Conservation (phyloP, 73 alveolate genomes). For the Uronychia setigera region DNA sequence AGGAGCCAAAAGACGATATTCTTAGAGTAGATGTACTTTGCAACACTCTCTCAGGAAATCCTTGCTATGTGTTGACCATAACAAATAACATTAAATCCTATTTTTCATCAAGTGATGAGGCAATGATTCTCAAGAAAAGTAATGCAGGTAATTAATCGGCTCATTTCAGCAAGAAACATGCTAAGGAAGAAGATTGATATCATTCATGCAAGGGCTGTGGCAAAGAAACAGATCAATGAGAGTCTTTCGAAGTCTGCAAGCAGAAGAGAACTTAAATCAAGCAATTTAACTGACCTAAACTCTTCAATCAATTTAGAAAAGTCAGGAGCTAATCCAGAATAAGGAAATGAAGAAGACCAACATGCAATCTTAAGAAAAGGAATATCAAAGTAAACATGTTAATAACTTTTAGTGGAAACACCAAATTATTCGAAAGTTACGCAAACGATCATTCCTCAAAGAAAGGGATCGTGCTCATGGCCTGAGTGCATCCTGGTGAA, state of each 20-base stretch:
- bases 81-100: constrained; percentile 45
- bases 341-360: too few relatives aligned
- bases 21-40: constrained; percentile 54
- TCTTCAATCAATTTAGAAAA: too few relatives aligned
- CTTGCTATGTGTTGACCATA: constrained; percentile 56
- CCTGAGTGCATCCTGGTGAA: constrained; percentile 83
- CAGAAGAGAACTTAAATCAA: not conserved
- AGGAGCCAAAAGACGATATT: not conserved
- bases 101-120: constrained; percentile 36
- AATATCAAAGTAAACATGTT: not conserved
- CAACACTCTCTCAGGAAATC: constrained; percentile 46
- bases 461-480: constrained; percentile 5
- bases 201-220: not conserved
- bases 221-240: not conserved
- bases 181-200: not conserved
- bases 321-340: not conserved
- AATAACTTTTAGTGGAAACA: not conserved
- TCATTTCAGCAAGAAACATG: constrained; percentile 28
- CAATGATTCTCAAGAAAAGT: not conserved
- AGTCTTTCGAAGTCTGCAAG: not conserved
- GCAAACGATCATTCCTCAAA: not conserved
- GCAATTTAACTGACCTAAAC: too few relatives aligned
- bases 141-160: constrained; percentile 23
- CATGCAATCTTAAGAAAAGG: not conserved
- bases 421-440: not conserved